These are phyloP conservation scores for Tephrocybe sp. DNA, from an alignment of 768 basidiomycete species.

Conservation along the genomic window DNA sequence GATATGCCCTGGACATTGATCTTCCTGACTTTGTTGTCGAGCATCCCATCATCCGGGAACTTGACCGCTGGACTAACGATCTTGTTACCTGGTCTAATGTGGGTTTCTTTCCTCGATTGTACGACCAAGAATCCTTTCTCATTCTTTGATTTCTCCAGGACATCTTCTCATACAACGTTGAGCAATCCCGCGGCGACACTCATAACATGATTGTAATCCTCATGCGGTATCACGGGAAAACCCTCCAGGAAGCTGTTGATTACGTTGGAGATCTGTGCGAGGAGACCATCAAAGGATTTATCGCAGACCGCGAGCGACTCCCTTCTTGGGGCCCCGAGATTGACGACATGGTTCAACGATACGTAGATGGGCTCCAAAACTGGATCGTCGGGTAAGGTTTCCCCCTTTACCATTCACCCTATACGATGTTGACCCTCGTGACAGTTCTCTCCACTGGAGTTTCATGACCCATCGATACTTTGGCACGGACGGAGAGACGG, in stretches of 20 bases:
- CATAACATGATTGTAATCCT: conserved; percentile 75
- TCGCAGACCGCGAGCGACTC: conserved; percentile 41
- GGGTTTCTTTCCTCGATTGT: conserved; percentile 20
- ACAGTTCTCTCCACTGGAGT: conserved; percentile 65
- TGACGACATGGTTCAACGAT: conserved; percentile 54
- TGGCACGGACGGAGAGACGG: conserved; percentile 48
- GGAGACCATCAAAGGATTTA: conserved; percentile 51
- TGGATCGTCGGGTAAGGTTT: conserved; percentile 65
- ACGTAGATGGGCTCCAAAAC: conserved; percentile 61
- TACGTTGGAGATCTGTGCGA: conserved; percentile 61
- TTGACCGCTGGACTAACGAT: conserved; percentile 72
- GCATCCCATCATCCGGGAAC: conserved; percentile 55
- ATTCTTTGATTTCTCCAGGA: conserved; percentile 39
- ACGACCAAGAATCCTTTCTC: background rate
- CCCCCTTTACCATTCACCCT: background rate
- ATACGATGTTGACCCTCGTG: conserved; percentile 5
- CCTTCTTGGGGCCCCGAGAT: conserved; percentile 65
- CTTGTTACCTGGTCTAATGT: conserved; percentile 85
- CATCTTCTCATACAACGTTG: conserved; percentile 74
- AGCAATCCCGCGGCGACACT: conserved; percentile 65
- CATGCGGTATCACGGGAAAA: conserved; percentile 56
- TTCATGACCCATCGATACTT: conserved; percentile 71
- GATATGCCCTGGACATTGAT: conserved; percentile 65
- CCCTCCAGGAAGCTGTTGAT: conserved; percentile 61
- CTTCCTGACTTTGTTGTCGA: conserved; percentile 70